Conservation (phyloP, 805 yeast species). For the Lipomyces mesembrius region DNA sequence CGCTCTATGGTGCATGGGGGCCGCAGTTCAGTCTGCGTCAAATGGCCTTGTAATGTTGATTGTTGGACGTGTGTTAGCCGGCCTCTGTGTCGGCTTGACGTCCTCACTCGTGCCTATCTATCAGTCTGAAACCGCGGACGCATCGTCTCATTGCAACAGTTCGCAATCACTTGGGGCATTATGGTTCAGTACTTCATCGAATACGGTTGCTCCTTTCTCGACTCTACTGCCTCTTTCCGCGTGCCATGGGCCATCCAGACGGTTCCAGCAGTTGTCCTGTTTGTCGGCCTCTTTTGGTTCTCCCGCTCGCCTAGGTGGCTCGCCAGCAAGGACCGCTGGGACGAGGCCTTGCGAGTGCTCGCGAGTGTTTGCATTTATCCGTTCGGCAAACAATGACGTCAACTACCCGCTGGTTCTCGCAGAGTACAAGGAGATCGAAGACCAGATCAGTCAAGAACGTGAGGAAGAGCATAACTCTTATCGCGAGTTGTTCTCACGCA, state of each 20-base stretch:
- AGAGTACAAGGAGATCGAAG: conserved; percentile 37
- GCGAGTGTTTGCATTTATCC: conserved; percentile 59
- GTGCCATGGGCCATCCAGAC: conserved; percentile 65
- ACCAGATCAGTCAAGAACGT: conserved; percentile 32
- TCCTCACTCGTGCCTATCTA: conserved; percentile 56
- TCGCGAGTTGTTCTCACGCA: conserved; percentile 25
- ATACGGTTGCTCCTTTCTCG: conserved; percentile 51
- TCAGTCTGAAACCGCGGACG: conserved; percentile 43
- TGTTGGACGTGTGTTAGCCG: conserved; percentile 56
- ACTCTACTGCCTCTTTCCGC: conserved; percentile 61
- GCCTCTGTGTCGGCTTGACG: conserved; percentile 61
- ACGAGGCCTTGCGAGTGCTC: conserved; percentile 61
- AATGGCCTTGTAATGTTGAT: conserved; percentile 46
- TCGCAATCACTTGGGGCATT: conserved; percentile 46
- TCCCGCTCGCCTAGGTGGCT: conserved; percentile 53
- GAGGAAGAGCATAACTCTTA: conserved; percentile 25
- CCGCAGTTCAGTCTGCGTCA: conserved; percentile 44
- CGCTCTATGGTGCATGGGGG: conserved; percentile 36
- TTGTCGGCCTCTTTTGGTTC: conserved; percentile 50
- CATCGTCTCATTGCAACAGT: conserved; percentile 45
- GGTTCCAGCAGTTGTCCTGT: conserved; percentile 55
- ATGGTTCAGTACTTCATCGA: conserved; percentile 46
- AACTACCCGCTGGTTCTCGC: conserved; percentile 37
- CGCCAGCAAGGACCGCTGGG: conserved; percentile 56
- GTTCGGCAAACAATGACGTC: conserved; percentile 39